Evolutionary conservation across 441 rosid genomes (phyloP).

Genomic region (Populus hybrid): DNA sequence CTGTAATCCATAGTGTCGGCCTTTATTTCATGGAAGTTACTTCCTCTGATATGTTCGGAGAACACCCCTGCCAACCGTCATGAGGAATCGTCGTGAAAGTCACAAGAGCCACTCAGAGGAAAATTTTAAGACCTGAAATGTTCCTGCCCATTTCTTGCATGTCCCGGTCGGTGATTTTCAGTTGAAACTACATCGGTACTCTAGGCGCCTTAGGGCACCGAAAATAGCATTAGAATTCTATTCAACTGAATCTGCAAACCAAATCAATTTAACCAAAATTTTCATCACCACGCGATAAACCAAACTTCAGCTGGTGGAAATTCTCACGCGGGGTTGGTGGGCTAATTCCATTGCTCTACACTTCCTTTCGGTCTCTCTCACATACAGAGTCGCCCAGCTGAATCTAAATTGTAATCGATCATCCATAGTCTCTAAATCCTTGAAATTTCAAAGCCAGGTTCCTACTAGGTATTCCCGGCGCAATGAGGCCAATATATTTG

Average conservation of each 20-base stretch:
- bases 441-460: neutral
- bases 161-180: neutral
- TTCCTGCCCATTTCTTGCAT: too few relatives aligned
- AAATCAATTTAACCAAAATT: neutral
- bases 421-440: too few relatives aligned
- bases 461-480: neutral
- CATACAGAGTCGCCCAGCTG: neutral
- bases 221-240: neutral
- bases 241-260: neutral
- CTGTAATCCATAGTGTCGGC: neutral
- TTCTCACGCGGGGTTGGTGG: neutral
- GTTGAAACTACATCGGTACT: neutral
- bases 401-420: neutral
- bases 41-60: too few relatives aligned
- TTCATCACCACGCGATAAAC: neutral
- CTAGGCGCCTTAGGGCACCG: neutral
- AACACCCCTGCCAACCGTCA: too few relatives aligned
- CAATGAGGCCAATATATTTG: neutral
- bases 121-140: too few relatives aligned
- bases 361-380: neutral
- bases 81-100: too few relatives aligned
- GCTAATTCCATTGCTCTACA: neutral
- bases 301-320: neutral
- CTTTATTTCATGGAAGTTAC: neutral
- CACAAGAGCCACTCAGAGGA: too few relatives aligned